Percentiles rank a stretch among this genome's conserved stretches.
These are phyloP conservation scores for Phytophthora quininea DNA, from an alignment of 352 stramenopile genomes.

Conservation along the genomic window DNA sequence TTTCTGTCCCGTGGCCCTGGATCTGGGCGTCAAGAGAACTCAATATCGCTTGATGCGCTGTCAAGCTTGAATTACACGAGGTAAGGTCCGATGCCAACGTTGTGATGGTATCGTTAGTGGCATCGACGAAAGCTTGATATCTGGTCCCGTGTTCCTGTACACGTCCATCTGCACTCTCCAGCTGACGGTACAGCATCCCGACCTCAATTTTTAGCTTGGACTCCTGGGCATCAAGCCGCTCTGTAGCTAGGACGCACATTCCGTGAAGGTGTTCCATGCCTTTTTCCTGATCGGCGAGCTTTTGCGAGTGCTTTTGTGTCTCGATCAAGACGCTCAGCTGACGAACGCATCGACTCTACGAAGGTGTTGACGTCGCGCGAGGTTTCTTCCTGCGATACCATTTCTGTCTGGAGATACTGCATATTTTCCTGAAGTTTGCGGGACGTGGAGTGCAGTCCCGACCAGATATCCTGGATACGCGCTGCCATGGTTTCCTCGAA, in stretches of 20 bases:
- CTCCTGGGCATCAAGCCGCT: conserved; percentile 36
- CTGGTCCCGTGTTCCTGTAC: conserved; percentile 21
- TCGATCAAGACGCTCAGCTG: conserved; percentile 18
- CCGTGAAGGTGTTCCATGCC: conserved; percentile 40
- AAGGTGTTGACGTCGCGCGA: conserved; percentile 37
- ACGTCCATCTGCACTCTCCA: conserved; percentile 14
- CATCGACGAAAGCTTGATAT: conserved; percentile 32
- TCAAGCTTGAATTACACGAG: conserved; percentile 30
- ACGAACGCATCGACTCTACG: conserved; percentile 38
- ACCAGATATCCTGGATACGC: conserved; percentile 66
- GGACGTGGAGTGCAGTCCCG: conserved; percentile 41
- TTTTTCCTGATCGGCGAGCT: conserved; percentile 32
- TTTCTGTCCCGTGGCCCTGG: conserved; percentile 40
- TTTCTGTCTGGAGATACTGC: conserved; percentile 48
- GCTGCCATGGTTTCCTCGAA: conserved; percentile 54
- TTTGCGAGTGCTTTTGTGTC: conserved; percentile 27
- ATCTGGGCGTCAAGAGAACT: conserved; percentile 30
- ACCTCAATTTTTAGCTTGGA: conserved; percentile 30
- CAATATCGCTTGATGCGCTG: conserved; percentile 43
- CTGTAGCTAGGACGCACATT: conserved; percentile 29
- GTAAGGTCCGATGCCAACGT: conserved; percentile 37
- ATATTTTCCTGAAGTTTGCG: conserved; percentile 45
- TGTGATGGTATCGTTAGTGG: conserved; percentile 40
- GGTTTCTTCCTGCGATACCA: conserved; percentile 52
- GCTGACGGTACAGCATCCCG: conserved; percentile 23